Base-by-base conservation (phyloP, 768 basidiomycete species). In the Tulasnella calospora region DNA sequence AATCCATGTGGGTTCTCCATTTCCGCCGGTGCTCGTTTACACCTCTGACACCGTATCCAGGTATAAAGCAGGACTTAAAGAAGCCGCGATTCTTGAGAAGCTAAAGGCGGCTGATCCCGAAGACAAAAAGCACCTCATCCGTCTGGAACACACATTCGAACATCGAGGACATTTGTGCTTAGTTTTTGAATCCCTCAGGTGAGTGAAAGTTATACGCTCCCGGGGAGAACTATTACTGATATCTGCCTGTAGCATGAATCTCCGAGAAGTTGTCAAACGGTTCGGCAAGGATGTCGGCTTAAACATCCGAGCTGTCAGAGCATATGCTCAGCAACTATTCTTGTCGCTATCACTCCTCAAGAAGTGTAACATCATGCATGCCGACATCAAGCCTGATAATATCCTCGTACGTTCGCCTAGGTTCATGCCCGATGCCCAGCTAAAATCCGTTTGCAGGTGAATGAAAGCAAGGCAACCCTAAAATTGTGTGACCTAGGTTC, bases 321-420 rank as follows among this genome's bases (percentile, higher is more conserved):
- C 96, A n/a, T 99, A 99, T 83, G 92, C 98, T 40, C 94, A 97
- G 81, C 98, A 99, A 83, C 90, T 99, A 74, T 96, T 99, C 85
- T 88, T 98, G 74, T 89, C 94, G 23, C 84, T 99, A 80, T 89
- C 92, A 81, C 86, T 96, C 76, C 86, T 99, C 83, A 90, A 90
- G 81, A 98, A 98, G 85, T 89, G 91, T 79, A 95, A 93, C 81
- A 90, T 99, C 79, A 98, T 98, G 90, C 98, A 99, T 82, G 98
- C 98, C 9, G 98, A 99, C 83, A 94, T 99, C 83, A 99, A 99
- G 84, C 98, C 98, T 27, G 98, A 99, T 84, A 99, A 99, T 83
- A 97, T 99, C 61, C 84, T 99, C 82, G 96, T 96, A 80, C 41
- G 91, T 88, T 46, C 71, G 23, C 78, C 40, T 13, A 75, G 0